phyloP scores from a whole-genome alignment of 257 asterid genomes.

The Przewalskia tangutica region DNA sequence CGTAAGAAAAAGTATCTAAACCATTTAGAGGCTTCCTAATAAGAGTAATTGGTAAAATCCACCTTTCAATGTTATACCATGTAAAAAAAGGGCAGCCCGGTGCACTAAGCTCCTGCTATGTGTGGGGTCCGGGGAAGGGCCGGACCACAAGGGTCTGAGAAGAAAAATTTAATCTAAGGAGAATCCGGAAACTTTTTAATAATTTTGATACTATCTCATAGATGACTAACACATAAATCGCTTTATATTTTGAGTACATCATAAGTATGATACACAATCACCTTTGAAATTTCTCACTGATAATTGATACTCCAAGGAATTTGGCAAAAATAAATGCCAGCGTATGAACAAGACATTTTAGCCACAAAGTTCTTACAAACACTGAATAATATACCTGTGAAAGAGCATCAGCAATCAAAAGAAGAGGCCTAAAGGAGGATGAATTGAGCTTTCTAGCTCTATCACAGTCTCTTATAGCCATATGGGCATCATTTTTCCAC shows the following conservation, averaged over 20 bases:
- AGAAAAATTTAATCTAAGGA: not conserved
- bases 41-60: not conserved
- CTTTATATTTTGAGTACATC: not conserved
- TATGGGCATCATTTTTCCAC: conserved; percentile 80
- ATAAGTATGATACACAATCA: not conserved
- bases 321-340: not conserved
- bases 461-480: conserved; percentile 87
- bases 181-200: not conserved
- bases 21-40: not conserved
- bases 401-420: conserved; percentile 80
- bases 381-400: conserved; percentile 41
- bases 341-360: not conserved
- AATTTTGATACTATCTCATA: not conserved
- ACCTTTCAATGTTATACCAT: not conserved
- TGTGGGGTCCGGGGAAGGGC: too few species aligned
- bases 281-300: not conserved
- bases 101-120: too few species aligned
- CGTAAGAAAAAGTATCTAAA: not conserved
- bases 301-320: not conserved
- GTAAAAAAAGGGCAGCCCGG: not conserved
- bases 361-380: not conserved
- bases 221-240: not conserved
- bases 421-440: conserved; percentile 59
- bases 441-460: conserved; percentile 62
- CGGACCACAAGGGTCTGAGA: not conserved